Evolutionary conservation across 83 land plant species (phyloP).

Genomic region (Larix sibirica): DNA sequence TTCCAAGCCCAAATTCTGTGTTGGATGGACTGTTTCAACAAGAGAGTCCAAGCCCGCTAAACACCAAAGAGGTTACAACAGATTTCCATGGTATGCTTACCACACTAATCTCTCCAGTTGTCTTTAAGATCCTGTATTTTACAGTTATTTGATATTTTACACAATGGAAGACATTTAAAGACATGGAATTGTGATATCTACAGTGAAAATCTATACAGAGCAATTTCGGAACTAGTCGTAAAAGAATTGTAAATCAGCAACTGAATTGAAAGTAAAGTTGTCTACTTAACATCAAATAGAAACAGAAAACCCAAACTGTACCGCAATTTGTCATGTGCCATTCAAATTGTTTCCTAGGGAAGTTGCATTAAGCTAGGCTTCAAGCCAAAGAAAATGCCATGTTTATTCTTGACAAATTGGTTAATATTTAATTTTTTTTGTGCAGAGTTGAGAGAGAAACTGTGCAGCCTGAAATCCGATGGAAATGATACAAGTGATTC

Average conservation of each 20-base stretch:
- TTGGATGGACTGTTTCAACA: constrained; percentile 1
- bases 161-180: neutral
- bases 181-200: neutral
- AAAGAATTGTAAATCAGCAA: neutral
- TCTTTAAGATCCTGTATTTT: no score
- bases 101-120: neutral
- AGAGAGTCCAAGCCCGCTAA: neutral
- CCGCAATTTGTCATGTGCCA: no score
- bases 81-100: neutral
- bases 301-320: neutral
- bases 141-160: neutral
- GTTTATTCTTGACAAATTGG: neutral
- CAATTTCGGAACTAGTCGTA: neutral
- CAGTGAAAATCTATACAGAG: neutral
- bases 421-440: neutral
- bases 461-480: neutral
- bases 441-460: neutral
- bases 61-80: constrained; percentile 8
- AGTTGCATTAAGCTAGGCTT: neutral
- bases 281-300: neutral
- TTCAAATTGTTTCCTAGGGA: neutral
- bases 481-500: neutral
- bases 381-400: neutral
- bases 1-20: constrained; percentile 9
- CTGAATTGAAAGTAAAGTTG: neutral